phyloP scores from a whole-genome alignment of 441 rosid genomes.

The Populus trichocarpa region DNA sequence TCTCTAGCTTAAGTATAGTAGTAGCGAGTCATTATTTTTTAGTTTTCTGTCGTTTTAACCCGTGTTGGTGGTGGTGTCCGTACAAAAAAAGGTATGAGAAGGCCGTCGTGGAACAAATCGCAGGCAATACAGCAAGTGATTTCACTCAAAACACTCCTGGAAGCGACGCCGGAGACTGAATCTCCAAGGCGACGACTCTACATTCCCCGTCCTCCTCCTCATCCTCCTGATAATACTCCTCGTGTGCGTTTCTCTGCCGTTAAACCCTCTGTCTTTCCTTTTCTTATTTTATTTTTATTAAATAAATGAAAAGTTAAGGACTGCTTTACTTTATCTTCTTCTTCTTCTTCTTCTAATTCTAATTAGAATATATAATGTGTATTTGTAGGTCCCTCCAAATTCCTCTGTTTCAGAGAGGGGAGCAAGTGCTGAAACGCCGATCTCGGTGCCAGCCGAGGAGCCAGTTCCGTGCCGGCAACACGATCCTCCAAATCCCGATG shows the following conservation, averaged over 20 bases:
- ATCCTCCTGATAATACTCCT: constrained; percentile 9
- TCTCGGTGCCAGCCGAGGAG: constrained; percentile 23
- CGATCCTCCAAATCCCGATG: constrained; percentile 24
- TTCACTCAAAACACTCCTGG: constrained; percentile 69
- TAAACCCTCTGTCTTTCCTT: not conserved
- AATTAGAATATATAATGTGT: constrained; percentile 4
- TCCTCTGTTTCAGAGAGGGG: constrained; percentile 35
- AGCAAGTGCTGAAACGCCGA: constrained; percentile 20
- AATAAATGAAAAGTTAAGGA: constrained; percentile 6
- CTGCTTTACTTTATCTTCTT: not conserved
- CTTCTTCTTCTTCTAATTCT: not conserved
- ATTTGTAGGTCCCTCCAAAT: constrained; percentile 33
- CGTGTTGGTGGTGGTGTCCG: not conserved
- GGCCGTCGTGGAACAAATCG: constrained; percentile 91
- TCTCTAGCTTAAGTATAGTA: not conserved
- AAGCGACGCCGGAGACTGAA: constrained; percentile 50
- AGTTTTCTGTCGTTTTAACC: not conserved
- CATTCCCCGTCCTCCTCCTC: constrained; percentile 16
- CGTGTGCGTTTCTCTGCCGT: constrained; percentile 17
- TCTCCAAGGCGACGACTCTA: constrained; percentile 41
- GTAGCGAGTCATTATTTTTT: not conserved
- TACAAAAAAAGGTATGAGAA: constrained; percentile 60
- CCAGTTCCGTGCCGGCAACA: constrained; percentile 9
- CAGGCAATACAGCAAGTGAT: constrained; percentile 92
- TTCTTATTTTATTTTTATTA: not conserved